These are phyloP conservation scores for Wickerhamiella alocasiicola DNA, from an alignment of 805 yeast genomes.

Conservation along the genomic window DNA sequence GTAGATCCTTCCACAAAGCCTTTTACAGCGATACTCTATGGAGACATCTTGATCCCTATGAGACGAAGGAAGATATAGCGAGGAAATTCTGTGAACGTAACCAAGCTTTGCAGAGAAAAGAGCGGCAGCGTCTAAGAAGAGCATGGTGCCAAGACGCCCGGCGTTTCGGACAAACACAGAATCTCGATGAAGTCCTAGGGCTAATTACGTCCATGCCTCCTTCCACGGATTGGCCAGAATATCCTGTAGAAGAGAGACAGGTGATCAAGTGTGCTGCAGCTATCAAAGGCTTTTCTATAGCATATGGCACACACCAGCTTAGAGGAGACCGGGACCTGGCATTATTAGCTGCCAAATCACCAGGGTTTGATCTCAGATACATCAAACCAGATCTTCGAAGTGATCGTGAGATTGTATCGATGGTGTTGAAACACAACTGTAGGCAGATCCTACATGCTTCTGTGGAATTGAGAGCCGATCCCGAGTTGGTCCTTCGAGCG, in stretches of 20 bases:
- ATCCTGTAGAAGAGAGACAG: background rate
- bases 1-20: background rate
- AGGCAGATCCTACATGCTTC: background rate
- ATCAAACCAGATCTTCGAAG: background rate
- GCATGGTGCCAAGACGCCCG: slow-evolving; percentile 6
- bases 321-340: slow-evolving; percentile 1
- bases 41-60: background rate
- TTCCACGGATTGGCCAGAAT: background rate
- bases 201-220: background rate
- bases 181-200: background rate
- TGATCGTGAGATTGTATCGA: slow-evolving; percentile 4
- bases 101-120: background rate
- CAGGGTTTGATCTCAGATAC: background rate
- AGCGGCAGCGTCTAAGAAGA: background rate
- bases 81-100: background rate
- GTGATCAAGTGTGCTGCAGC: background rate
- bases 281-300: slow-evolving; percentile 1
- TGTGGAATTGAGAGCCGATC: background rate
- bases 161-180: background rate
- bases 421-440: background rate
- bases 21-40: slow-evolving; percentile 1
- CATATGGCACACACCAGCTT: background rate
- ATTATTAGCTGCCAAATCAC: background rate
- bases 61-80: background rate
- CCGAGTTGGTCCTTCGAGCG: background rate